Percentiles rank a stretch among this genome's conserved stretches.
These are phyloP conservation scores for Candolleomyces efflorescens DNA, from an alignment of 768 basidiomycete species.

Conservation along the genomic window DNA sequence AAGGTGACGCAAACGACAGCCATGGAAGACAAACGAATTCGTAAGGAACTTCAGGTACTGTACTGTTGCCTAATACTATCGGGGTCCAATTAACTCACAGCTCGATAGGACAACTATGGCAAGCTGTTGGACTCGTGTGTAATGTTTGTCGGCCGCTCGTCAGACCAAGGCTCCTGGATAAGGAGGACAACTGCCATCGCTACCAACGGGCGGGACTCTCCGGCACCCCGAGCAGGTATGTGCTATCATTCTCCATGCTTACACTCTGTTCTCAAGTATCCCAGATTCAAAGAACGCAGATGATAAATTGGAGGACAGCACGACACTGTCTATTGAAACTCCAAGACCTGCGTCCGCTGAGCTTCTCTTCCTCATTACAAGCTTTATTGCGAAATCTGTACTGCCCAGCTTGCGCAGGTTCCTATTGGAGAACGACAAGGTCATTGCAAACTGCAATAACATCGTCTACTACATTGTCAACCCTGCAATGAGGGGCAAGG, in stretches of 20 bases:
- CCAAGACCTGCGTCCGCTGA: background rate
- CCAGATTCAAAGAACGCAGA: constrained; percentile 1
- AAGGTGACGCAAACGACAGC: constrained; percentile 87
- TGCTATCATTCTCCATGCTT: constrained; percentile 3
- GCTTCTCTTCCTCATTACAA: constrained; percentile 50
- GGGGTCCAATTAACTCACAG: background rate
- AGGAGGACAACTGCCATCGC: constrained; percentile 51
- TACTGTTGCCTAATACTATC: background rate
- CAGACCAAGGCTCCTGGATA: constrained; percentile 78
- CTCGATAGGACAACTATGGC: constrained; percentile 67
- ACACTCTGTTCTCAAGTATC: constrained; percentile 1
- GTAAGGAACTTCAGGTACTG: constrained; percentile 86
- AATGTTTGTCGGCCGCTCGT: constrained; percentile 64
- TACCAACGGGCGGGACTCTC: constrained; percentile 71
- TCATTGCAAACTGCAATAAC: constrained; percentile 73
- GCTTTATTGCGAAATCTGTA: constrained; percentile 63
- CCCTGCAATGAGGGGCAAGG: constrained; percentile 74
- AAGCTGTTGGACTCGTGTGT: constrained; percentile 83
- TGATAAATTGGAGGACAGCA: constrained; percentile 1
- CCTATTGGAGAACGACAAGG: constrained; percentile 80
- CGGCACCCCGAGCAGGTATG: constrained; percentile 53
- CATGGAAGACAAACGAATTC: constrained; percentile 82
- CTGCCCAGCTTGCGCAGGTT: constrained; percentile 77
- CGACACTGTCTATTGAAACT: background rate
- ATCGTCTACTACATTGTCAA: constrained; percentile 81